Evolutionary conservation across 108 stramenopile species (phyloP), one percentile per base, ranked within the genome.

Genomic region (Cafeteria roenbergensis): DNA sequence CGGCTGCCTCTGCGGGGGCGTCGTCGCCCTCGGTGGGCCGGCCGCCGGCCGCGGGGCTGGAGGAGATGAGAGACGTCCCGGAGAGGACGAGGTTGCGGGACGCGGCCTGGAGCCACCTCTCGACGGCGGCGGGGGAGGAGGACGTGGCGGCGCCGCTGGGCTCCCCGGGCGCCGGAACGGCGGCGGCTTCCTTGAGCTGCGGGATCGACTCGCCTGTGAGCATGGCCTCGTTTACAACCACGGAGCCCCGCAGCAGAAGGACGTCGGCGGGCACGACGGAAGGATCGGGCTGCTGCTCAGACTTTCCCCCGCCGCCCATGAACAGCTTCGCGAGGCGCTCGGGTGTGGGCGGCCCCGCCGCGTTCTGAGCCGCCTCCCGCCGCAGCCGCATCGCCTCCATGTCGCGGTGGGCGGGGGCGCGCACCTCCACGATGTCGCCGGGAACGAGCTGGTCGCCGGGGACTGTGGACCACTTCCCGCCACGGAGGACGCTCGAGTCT

Each of bases 141-240:
- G 6, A 12, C 42, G 42, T 48, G 42, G 17, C 12, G 42, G 42
- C 42, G 17, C 17, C 42, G 12, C 6, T 6, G 42, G 17, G 17
- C 42, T 17, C 42, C 12, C 17, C 42, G 17, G 42, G 12, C 6
- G 6, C 42, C 6, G 42, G 29, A 27, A 24, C 64, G 51, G 64
- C 48, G 28, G 53, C 52, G 64, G 58, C 63, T 65, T 61, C 88
- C 68, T 93, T 94, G 57, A 90, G 71, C 73, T 97, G 90, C 6
- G 93, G 91, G 3, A 90, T 78, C 32, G 85, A 86, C 79, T 97
- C 95, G 53, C 95, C 95, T 20, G 95, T 97, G 48, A 97, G 70
- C 80, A 93, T 87, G 32, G 95, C 91, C 80, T 97, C 95, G 75
- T 94, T 92, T 21, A 92, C 88, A 22, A 97, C 90, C 26, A 84